A percentile compares a stretch with the other conserved stretches of the same genome.
Evolutionary conservation across 169 alveolate species (phyloP).

Genomic region (Miamiensis avidus): DNA sequence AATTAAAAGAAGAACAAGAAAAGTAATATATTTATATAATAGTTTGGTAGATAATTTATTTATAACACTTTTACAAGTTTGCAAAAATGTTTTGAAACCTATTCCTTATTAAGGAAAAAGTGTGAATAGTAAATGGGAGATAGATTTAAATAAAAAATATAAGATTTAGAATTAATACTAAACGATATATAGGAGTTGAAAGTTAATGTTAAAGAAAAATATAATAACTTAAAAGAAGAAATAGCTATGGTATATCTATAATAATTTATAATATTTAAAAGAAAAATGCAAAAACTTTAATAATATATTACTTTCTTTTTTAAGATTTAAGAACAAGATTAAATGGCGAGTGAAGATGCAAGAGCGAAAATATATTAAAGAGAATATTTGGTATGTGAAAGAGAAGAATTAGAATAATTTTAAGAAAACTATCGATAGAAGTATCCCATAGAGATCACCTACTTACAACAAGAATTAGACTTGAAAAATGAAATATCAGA

Average conservation of each 20-base stretch:
- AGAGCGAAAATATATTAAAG: background rate
- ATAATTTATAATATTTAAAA: no score
- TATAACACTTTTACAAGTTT: no score
- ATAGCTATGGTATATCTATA: background rate
- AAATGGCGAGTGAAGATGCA: background rate
- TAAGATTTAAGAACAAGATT: background rate
- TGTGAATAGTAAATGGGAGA: no score
- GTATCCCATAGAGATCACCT: background rate
- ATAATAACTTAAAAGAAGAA: background rate
- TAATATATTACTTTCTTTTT: no score
- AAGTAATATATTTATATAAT: background rate
- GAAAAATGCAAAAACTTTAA: no score
- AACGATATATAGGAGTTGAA: background rate
- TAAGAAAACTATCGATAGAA: background rate
- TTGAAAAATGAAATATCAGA: background rate
- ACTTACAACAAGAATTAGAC: background rate
- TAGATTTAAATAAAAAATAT: no score
- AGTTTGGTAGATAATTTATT: no score
- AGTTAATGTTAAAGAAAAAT: background rate
- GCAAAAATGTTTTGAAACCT: no score
- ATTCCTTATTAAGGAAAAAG: no score
- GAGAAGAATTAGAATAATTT: background rate
- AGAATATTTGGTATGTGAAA: background rate
- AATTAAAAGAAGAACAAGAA: background rate
- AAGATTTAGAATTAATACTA: no score